Percentiles rank a stretch among this genome's conserved stretches.
phyloP scores from a whole-genome alignment of 2,329 filamentous ascomycete genomes.

The Cordyceps javanica region DNA sequence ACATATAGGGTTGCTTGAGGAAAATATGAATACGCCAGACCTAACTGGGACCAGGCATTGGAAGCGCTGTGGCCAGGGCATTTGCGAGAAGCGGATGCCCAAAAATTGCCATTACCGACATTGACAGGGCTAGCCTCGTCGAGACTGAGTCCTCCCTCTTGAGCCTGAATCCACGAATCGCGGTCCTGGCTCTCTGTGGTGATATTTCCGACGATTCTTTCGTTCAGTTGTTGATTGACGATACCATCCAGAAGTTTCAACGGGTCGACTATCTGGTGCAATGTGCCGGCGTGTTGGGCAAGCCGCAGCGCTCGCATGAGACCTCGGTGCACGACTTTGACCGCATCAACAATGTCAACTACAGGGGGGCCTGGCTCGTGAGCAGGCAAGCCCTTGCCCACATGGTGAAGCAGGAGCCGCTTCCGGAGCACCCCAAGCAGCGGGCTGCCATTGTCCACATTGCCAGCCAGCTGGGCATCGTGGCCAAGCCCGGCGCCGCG shows the following conservation, averaged over 20 bases:
- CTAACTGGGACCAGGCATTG: constrained; percentile 39
- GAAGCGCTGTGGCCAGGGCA: constrained; percentile 43
- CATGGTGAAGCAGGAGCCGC: constrained; percentile 40
- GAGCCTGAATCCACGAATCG: neutral
- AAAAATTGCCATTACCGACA: constrained; percentile 48
- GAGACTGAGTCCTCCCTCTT: constrained; percentile 28
- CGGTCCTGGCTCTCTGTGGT: constrained; percentile 31
- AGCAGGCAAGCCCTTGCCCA: constrained; percentile 36
- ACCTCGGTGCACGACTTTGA: constrained; percentile 29
- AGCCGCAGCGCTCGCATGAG: constrained; percentile 36
- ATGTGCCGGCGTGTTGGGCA: constrained; percentile 46
- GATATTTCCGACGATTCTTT: constrained; percentile 43
- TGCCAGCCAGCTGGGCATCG: constrained; percentile 46
- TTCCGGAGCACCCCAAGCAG: constrained; percentile 34
- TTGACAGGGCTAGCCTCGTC: constrained; percentile 35
- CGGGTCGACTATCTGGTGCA: constrained; percentile 52
- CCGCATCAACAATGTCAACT: constrained; percentile 39
- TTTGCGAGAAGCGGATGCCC: constrained; percentile 45
- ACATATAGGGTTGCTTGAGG: neutral
- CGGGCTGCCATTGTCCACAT: constrained; percentile 46
- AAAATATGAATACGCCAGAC: neutral
- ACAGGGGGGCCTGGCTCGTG: constrained; percentile 43
- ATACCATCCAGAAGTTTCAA: constrained; percentile 29
- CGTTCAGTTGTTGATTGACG: constrained; percentile 30
- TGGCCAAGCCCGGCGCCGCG: constrained; percentile 42